A percentile compares a stretch with the other conserved stretches of the same genome.
phyloP scores from a whole-genome alignment of 345 rosid genomes.

The Viola odorata region DNA sequence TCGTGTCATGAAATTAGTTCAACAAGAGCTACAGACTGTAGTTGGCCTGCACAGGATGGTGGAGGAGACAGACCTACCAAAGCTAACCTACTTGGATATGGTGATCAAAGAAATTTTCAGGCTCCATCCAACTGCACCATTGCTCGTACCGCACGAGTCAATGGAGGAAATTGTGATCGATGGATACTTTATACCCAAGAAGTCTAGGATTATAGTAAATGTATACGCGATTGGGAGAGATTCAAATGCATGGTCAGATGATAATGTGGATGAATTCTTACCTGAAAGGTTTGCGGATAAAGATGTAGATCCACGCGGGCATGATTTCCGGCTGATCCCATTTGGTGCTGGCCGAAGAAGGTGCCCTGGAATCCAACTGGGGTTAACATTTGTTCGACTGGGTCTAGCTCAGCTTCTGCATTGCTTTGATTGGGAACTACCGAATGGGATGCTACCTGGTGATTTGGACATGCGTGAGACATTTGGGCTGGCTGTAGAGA shows the following conservation, averaged over 20 bases:
- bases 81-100: constrained; percentile 22
- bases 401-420: not conserved
- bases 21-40: constrained; percentile 16
- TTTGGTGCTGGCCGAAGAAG: constrained; percentile 7
- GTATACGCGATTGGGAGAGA: constrained; percentile 18
- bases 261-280: constrained; percentile 7
- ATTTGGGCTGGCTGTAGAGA: not conserved
- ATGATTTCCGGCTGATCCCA: constrained; percentile 18
- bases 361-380: constrained; percentile 6
- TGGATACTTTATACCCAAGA: constrained; percentile 18
- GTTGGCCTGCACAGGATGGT: constrained; percentile 23
- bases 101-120: constrained; percentile 17
- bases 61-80: constrained; percentile 16
- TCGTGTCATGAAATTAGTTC: constrained; percentile 14
- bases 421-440: not conserved
- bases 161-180: constrained; percentile 10
- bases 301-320: constrained; percentile 4
- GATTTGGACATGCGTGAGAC: constrained; percentile 3
- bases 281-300: constrained; percentile 22
- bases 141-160: constrained; percentile 16
- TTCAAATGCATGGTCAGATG: constrained; percentile 13
- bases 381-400: not conserved
- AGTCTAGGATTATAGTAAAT: constrained; percentile 19
- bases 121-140: constrained; percentile 16
- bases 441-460: not conserved